These are phyloP conservation scores for Salvia sclarea DNA, from an alignment of 305 asterid species.

Conservation along the genomic window DNA sequence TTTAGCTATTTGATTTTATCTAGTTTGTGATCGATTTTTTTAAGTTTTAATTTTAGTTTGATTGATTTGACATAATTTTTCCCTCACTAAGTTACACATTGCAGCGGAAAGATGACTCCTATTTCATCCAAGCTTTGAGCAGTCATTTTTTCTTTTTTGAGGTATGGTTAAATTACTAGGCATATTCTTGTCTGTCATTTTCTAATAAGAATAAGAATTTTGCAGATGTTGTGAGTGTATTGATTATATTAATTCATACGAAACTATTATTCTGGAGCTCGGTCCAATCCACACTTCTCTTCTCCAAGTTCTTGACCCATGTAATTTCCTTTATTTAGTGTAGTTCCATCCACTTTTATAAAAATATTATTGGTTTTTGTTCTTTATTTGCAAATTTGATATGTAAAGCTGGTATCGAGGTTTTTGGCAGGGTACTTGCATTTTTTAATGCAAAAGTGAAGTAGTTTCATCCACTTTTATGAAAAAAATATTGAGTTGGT, in stretches of 20 bases:
- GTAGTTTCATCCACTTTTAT: background rate
- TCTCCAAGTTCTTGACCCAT: conserved; percentile 70
- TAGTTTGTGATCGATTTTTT: background rate
- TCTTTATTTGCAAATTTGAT: conserved; percentile 8
- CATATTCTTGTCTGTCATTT: background rate
- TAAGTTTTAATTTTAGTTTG: background rate
- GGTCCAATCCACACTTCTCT: conserved; percentile 51
- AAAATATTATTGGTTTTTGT: too few relatives aligned
- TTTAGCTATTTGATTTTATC: conserved; percentile 3
- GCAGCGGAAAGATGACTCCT: conserved; percentile 48
- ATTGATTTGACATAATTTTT: background rate
- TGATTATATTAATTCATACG: conserved; percentile 73
- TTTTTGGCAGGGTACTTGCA: conserved; percentile 53
- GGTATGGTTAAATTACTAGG: background rate
- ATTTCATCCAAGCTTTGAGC: conserved; percentile 54
- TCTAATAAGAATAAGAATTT: background rate
- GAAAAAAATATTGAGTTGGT: background rate
- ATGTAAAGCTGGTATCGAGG: background rate
- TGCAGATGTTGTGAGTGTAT: conserved; percentile 79
- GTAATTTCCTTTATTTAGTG: conserved; percentile 41
- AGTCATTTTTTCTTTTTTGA: conserved; percentile 32
- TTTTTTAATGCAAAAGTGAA: too few relatives aligned
- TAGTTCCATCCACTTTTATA: too few relatives aligned
- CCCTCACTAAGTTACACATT: conserved; percentile 30
- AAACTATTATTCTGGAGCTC: conserved; percentile 88